Percentiles rank a stretch among this genome's conserved stretches.
These are phyloP conservation scores for Leishmania martiniquensis DNA, from an alignment of 208 protist species.

Conservation along the genomic window DNA sequence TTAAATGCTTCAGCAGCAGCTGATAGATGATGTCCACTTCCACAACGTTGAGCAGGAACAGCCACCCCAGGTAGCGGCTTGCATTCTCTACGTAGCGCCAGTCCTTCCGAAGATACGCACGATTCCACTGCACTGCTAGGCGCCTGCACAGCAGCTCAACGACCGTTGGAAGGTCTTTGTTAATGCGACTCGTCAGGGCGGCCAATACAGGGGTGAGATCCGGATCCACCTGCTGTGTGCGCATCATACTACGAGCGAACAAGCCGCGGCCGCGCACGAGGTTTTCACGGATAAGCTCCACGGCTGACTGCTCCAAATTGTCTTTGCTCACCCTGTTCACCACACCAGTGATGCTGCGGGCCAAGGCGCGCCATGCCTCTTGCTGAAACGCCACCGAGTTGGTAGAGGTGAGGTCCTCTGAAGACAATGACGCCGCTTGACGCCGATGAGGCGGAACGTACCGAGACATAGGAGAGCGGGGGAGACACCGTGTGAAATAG, in stretches of 20 bases:
- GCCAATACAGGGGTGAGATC: slow-evolving; percentile 97
- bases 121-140: slow-evolving; percentile 91
- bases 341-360: slow-evolving; percentile 97
- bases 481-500: neutral
- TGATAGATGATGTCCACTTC: slow-evolving; percentile 79
- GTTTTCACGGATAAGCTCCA: slow-evolving; percentile 98
- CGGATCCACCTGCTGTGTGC: slow-evolving; percentile 94
- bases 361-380: slow-evolving; percentile 96
- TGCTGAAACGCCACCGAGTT: slow-evolving; percentile 76
- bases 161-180: slow-evolving; percentile 97
- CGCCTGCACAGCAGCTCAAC: slow-evolving; percentile 95
- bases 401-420: slow-evolving; percentile 22
- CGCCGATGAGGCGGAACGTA: slow-evolving; percentile 81
- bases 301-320: slow-evolving; percentile 95
- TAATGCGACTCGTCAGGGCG: slow-evolving; percentile 95
- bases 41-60: slow-evolving; percentile 86
- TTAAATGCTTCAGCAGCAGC: slow-evolving; percentile 75
- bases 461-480: slow-evolving; percentile 40
- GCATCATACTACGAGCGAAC: slow-evolving; percentile 93
- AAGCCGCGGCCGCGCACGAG: slow-evolving; percentile 97
- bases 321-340: slow-evolving; percentile 96
- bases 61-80: slow-evolving; percentile 64
- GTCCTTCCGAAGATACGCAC: slow-evolving; percentile 90
- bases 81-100: slow-evolving; percentile 85
- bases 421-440: slow-evolving; percentile 30